Conservation (phyloP, 768 basidiomycete genomes). For the Leccinellum albellum region DNA sequence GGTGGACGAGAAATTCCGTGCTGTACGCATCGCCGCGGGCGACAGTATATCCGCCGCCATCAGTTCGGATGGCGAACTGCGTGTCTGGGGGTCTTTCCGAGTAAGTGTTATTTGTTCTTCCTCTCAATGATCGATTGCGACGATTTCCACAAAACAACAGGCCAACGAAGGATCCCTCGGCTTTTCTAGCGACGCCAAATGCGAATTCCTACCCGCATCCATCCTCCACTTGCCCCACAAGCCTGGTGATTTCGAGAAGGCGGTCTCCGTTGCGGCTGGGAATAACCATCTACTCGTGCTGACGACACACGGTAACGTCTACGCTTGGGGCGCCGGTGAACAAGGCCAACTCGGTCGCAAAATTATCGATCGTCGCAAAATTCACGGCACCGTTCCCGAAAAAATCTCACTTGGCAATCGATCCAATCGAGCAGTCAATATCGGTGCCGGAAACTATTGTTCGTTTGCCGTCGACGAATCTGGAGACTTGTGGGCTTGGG, state of each 20-base stretch:
- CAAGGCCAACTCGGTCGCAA: constrained; percentile 89
- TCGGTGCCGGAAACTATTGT: constrained; percentile 82
- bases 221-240: constrained; percentile 56
- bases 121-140: background rate
- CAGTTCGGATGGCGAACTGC: constrained; percentile 71
- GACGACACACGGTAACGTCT: constrained; percentile 83
- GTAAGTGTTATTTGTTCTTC: constrained; percentile 43
- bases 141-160: constrained; percentile 33
- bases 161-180: constrained; percentile 81
- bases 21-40: constrained; percentile 78
- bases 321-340: constrained; percentile 88
- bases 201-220: constrained; percentile 65
- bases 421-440: constrained; percentile 56
- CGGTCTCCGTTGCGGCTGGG: constrained; percentile 74
- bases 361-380: constrained; percentile 82
- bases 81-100: constrained; percentile 88
- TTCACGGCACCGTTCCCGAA: constrained; percentile 86
- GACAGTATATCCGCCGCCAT: constrained; percentile 88
- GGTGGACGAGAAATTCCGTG: constrained; percentile 76
- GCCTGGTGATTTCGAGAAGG: constrained; percentile 65
- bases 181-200: constrained; percentile 63
- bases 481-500: constrained; percentile 92
- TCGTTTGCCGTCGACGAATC: constrained; percentile 87
- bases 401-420: constrained; percentile 73
- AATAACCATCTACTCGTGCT: constrained; percentile 88